phyloP scores from a whole-genome alignment of 2,329 filamentous ascomycete genomes.

The Apiospora saccharicola region DNA sequence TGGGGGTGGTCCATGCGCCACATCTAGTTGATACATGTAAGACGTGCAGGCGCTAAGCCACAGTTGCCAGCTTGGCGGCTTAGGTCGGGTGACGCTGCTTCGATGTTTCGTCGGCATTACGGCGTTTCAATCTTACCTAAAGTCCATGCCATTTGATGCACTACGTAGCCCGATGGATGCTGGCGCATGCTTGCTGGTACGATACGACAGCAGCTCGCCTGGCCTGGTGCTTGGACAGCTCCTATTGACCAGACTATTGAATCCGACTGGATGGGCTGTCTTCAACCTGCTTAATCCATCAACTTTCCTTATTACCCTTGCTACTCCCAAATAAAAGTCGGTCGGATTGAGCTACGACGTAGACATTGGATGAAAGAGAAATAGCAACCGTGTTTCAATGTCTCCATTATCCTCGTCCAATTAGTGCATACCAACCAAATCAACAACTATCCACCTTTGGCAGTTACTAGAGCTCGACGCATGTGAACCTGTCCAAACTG shows the following conservation, averaged over 20 bases:
- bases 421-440: conserved; percentile 17
- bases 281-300: conserved; percentile 3
- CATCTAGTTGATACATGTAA: neutral
- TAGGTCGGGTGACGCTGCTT: neutral
- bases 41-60: neutral
- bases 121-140: conserved; percentile 10
- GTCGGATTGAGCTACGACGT: conserved; percentile 1
- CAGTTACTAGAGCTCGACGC: conserved; percentile 13
- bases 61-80: neutral
- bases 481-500: conserved; percentile 8
- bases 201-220: neutral
- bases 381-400: conserved; percentile 18
- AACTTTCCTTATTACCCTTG: neutral
- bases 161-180: neutral
- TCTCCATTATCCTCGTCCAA: conserved; percentile 18
- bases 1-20: neutral
- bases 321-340: neutral
- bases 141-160: neutral
- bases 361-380: conserved; percentile 14
- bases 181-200: neutral
- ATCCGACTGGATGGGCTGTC: neutral
- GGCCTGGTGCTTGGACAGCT: neutral
- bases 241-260: conserved; percentile 12
- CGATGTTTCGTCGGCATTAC: neutral
- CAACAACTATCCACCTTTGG: conserved; percentile 16